These are phyloP conservation scores for Elsinoe arachidis DNA, from an alignment of 2,329 filamentous ascomycete genomes.

Conservation along the genomic window DNA sequence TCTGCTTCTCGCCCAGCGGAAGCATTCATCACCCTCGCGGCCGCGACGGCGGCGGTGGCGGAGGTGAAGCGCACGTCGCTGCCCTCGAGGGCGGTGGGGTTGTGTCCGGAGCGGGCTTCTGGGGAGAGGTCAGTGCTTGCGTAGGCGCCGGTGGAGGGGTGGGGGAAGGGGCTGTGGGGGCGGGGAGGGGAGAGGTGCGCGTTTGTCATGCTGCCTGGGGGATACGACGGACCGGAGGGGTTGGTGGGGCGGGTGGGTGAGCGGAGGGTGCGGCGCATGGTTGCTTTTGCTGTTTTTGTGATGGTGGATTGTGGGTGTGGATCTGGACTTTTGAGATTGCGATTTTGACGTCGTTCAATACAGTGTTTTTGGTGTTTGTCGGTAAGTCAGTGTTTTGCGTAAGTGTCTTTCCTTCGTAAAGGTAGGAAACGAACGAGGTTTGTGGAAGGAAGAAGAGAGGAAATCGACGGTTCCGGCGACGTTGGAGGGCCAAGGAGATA, in stretches of 20 bases:
- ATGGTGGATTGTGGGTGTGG: no score
- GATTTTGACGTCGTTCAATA: no score
- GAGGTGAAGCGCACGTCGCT: slow-evolving; percentile 4
- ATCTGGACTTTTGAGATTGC: no score
- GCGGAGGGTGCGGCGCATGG: slow-evolving; percentile 8
- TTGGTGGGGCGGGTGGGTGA: neutral
- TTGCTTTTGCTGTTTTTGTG: neutral
- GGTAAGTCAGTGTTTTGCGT: neutral
- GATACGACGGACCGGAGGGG: neutral
- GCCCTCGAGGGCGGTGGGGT: neutral
- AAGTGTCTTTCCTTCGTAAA: neutral
- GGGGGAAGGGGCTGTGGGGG: neutral
- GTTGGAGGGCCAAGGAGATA: neutral
- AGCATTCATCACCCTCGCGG: neutral
- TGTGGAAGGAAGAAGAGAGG: neutral
- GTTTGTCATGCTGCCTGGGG: neutral
- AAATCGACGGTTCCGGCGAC: slow-evolving; percentile 3
- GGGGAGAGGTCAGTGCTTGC: slow-evolving; percentile 1
- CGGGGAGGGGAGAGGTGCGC: neutral
- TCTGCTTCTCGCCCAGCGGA: neutral
- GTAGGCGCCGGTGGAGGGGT: neutral
- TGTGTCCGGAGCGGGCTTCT: neutral
- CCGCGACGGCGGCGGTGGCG: slow-evolving; percentile 2
- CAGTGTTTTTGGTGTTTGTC: neutral
- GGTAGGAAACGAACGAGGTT: neutral